phyloP scores from a whole-genome alignment of 805 yeast species.

The Pichia paraexigua region DNA sequence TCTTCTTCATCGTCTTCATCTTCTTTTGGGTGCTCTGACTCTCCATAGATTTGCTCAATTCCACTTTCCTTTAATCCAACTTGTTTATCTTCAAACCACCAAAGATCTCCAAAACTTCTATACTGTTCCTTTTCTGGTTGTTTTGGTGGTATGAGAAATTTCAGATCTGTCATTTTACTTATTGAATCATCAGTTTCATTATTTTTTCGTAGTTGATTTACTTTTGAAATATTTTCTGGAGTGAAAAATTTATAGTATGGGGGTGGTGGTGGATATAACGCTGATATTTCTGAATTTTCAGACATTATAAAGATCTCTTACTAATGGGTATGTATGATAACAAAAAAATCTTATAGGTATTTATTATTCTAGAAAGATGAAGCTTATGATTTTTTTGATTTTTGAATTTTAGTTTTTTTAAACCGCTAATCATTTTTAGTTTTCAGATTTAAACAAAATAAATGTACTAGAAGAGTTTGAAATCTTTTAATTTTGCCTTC shows the following conservation, averaged over 20 bases:
- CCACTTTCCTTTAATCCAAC: conserved; percentile 75
- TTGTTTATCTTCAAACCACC: conserved; percentile 75
- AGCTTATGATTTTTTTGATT: not conserved
- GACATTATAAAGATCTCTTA: not conserved
- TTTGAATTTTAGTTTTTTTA: not conserved
- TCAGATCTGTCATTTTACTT: conserved; percentile 32
- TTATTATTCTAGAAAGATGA: too few species aligned
- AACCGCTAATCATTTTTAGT: not conserved
- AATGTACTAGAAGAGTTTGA: too few species aligned
- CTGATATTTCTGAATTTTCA: conserved; percentile 28
- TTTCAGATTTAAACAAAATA: not conserved
- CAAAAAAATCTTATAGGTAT: too few species aligned
- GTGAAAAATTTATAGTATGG: conserved; percentile 72
- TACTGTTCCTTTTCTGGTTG: conserved; percentile 59
- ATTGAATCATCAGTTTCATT: conserved; percentile 19
- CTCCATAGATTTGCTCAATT: conserved; percentile 59
- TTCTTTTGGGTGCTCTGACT: conserved; percentile 3
- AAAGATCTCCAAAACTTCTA: conserved; percentile 81
- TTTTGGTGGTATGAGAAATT: conserved; percentile 56
- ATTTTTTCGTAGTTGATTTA: conserved; percentile 23
- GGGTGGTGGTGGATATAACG: conserved; percentile 94
- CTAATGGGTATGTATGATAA: too few species aligned
- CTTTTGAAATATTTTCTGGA: conserved; percentile 47
- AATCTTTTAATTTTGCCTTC: not conserved
- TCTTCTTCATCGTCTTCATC: conserved; percentile 17